phyloP scores from a whole-genome alignment of 306 rosid species.

The Astragalus glycyphyllos region DNA sequence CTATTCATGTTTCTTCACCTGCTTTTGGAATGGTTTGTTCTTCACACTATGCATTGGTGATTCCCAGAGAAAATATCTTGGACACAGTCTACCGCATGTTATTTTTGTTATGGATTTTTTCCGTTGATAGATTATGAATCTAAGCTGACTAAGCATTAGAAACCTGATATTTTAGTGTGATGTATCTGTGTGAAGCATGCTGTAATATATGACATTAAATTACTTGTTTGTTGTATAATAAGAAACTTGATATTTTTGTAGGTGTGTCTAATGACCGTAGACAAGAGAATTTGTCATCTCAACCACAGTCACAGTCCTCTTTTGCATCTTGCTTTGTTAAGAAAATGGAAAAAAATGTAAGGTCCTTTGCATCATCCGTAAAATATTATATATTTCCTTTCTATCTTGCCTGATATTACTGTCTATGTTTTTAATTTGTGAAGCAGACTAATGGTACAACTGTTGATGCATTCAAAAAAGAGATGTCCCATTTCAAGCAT shows the following conservation, averaged over 20 bases:
- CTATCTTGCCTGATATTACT: conserved; percentile 32
- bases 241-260: conserved; percentile 48
- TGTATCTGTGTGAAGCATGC: conserved; percentile 19
- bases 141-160: conserved; percentile 28
- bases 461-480: conserved; percentile 51
- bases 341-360: conserved; percentile 67
- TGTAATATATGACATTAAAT: background rate
- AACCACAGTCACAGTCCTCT: conserved; percentile 39
- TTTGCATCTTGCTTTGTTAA: conserved; percentile 55
- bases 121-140: conserved; percentile 17
- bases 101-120: background rate
- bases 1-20: background rate
- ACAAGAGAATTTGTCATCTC: conserved; percentile 50
- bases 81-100: conserved; percentile 11
- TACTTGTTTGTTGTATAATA: conserved; percentile 23
- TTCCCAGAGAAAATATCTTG: conserved; percentile 29
- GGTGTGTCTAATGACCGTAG: conserved; percentile 53
- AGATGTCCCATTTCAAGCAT: conserved; percentile 55
- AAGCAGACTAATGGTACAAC: conserved; percentile 56
- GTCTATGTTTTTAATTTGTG: conserved; percentile 40
- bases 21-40: conserved; percentile 24
- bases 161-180: conserved; percentile 37
- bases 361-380: conserved; percentile 43
- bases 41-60: background rate
- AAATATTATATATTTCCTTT: conserved; percentile 36